A percentile compares a stretch with the other conserved stretches of the same genome.
Evolutionary conservation across 495 filamentous ascomycete genomes (phyloP).

Genomic region (Penicillium cinerascens): DNA sequence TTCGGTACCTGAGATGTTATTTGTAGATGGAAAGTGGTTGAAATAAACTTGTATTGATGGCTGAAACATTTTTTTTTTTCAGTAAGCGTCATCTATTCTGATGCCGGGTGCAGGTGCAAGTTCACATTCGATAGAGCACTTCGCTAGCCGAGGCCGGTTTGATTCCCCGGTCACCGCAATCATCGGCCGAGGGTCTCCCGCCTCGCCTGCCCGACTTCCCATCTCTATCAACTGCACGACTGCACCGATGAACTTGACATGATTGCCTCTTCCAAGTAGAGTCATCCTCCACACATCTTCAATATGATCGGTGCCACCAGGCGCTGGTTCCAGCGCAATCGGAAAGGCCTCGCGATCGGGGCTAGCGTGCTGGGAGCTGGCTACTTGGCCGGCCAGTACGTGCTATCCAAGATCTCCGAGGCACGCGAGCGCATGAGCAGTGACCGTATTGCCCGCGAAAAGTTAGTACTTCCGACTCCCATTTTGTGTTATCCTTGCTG

Average conservation of each 20-base stretch:
- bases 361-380: slow-evolving; percentile 82
- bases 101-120: neutral
- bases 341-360: slow-evolving; percentile 82
- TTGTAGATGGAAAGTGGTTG: neutral
- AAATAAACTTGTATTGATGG: neutral
- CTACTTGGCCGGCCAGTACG: slow-evolving; percentile 91
- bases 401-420: slow-evolving; percentile 83
- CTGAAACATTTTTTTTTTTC: neutral
- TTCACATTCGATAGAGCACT: neutral
- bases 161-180: slow-evolving; percentile 12
- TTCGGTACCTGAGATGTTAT: neutral
- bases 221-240: slow-evolving; percentile 3
- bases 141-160: slow-evolving; percentile 38
- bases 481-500: neutral
- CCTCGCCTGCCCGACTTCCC: slow-evolving; percentile 12
- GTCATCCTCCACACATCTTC: slow-evolving; percentile 16
- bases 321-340: slow-evolving; percentile 88
- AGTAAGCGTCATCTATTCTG: neutral
- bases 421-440: slow-evolving; percentile 91
- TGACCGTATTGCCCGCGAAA: slow-evolving; percentile 92
- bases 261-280: neutral
- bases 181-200: slow-evolving; percentile 20
- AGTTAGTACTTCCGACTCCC: slow-evolving; percentile 54
- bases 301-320: slow-evolving; percentile 79
- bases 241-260: slow-evolving; percentile 11